Base-by-base conservation (phyloP, 2,329 filamentous ascomycete species). In the Aureobasidium zeae region DNA sequence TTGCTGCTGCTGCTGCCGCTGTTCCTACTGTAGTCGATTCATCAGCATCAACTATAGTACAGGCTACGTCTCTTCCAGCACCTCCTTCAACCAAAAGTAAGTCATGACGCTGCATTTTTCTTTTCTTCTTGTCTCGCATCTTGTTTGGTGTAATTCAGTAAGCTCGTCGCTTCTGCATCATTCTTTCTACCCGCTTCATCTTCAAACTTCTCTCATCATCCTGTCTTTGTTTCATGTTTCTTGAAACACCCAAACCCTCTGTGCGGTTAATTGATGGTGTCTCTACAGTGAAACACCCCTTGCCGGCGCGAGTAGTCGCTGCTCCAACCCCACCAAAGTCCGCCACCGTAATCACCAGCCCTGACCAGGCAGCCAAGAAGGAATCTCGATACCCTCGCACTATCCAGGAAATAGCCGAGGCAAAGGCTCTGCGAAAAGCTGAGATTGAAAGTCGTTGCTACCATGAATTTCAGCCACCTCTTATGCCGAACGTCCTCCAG, bases 361-460 rank as follows among this genome's bases (percentile, higher is more conserved):
- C 43, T 13, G 31, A 32, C 29, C 47, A 44, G 19, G 25, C n/a
- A 15, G 36, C 13, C 34, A 42, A 21, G n/a, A 28, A 37, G 16
- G 43, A 49, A 22, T 26, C 29, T 17, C 35, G 39, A n/a, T 31
- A 35, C 16, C 28, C 35, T 15, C 71, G 76, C 47, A 81, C 75
- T 24, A 70, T 73, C 19, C 73, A 77, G 48, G 76, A 84, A 54
- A 74, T 77, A 30, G 71, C 74, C 30, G 74, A 77, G 54, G 67
- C 80, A 15, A 84, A 82, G 58, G 72, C 74, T 44, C 70, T 68
- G 46, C 73, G 82, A 49, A 76, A 74, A 57, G 67, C 70, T 11
- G 83, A 86, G 52, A 87, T 89, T 54, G 81, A 87, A 59, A 72
- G 73, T 39, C 75, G 82, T 20, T 84, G 81, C 55, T 38, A 51